Conservation (phyloP, 75 land plant genomes). For the Chamaecyparis obtusa region DNA sequence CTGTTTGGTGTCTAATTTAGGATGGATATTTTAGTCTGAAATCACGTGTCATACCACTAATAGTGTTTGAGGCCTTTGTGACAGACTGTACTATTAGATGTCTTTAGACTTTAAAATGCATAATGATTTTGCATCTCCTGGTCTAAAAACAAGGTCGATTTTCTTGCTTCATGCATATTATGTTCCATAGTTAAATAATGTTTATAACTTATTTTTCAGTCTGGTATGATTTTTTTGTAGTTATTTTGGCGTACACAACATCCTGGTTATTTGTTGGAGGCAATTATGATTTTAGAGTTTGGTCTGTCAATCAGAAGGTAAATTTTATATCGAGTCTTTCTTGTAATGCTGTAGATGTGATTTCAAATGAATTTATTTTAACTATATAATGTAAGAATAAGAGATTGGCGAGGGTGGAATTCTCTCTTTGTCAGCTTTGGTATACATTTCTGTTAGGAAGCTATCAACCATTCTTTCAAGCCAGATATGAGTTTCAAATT, state of each 20-base stretch:
- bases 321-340: neutral
- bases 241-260: slow-evolving; percentile 75
- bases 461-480: neutral
- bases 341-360: neutral
- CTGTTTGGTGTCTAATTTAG: neutral
- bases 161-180: neutral
- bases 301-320: slow-evolving; percentile 79
- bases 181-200: neutral
- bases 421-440: neutral
- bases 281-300: slow-evolving; percentile 80
- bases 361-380: neutral
- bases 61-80: neutral
- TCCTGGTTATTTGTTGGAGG: slow-evolving; percentile 77
- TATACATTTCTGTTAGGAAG: neutral
- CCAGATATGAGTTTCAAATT: neutral
- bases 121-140: neutral
- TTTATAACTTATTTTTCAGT: neutral
- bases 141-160: neutral
- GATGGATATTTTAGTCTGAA: neutral
- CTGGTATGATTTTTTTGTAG: slow-evolving; percentile 34
- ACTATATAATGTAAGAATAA: neutral
- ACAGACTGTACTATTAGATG: neutral
- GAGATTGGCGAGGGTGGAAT: neutral
- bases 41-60: neutral
- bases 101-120: neutral